Evolutionary conservation across 176 grass and related monocot genomes (phyloP).

Genomic region (Urochloa ruziziensis): DNA sequence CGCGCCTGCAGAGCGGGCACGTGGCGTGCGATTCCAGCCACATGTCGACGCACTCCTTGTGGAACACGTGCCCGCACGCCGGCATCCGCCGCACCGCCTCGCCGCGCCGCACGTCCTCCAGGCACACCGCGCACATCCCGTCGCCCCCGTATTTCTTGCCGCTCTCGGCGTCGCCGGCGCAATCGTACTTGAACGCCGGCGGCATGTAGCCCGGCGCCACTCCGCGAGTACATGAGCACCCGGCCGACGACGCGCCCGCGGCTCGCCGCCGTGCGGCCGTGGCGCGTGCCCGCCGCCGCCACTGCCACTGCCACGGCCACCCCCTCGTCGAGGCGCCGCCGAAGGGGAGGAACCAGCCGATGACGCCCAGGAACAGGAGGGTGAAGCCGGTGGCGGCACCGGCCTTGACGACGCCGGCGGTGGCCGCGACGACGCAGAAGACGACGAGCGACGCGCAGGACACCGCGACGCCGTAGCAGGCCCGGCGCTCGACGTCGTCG

Average conservation of each 20-base stretch:
- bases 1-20: constrained; percentile 4
- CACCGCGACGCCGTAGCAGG: constrained; percentile 1
- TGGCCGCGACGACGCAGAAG: constrained; percentile 15
- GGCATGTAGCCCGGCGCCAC: too few relatives aligned
- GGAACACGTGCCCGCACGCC: constrained; percentile 34
- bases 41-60: constrained; percentile 7
- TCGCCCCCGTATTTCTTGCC: not conserved
- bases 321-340: not conserved
- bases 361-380: not conserved
- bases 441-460: constrained; percentile 3
- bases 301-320: too few relatives aligned
- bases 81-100: constrained; percentile 22
- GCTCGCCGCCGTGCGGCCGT: not conserved
- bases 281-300: too few relatives aligned
- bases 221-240: too few relatives aligned
- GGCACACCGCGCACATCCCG: constrained; percentile 1
- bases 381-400: not conserved
- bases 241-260: not conserved
- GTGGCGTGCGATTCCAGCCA: not conserved
- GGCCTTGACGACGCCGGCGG: not conserved
- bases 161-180: not conserved
- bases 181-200: constrained; percentile 3
- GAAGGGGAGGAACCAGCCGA: constrained; percentile 9
- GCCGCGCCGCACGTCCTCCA: not conserved
- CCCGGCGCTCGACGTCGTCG: not conserved